Evolutionary conservation across 345 rosid genomes (phyloP), one percentile per base, ranked within the genome.

Genomic region (Dipteronia dyeriana): DNA sequence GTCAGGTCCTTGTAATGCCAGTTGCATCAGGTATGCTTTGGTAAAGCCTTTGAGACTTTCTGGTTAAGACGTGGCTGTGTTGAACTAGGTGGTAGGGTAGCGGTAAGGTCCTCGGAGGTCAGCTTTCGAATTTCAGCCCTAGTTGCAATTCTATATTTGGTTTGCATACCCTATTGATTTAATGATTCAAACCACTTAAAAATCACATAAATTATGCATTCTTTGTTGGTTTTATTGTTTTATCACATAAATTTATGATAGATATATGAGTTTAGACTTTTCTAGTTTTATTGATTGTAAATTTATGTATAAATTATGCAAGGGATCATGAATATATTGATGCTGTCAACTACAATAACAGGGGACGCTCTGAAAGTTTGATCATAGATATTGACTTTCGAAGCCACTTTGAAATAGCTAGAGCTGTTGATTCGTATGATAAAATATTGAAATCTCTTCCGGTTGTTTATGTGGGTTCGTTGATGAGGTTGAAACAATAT

Each of bases 41-140:
- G 98, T 91, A 7, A 92, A 95, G 84, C 90, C 87, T 57, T 81
- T 93, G 81, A 87, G 96, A 79, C 88, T 86, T 61, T 89, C 94
- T 1, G 97, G 96, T 39, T 88, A 93, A 54, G 89, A 93, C 82
- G 97, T 98, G 34, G 96, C 91, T 39, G 94, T 95, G 99, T 70
- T 75, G 87, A 16, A 86, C 96, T 7, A 88, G 87, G 85, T 95
- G 99, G 97, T 92, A 86, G 86, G 91, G 93, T 60, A 71, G 81
- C 54, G 88, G 91, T 83, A 95, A 90, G 88, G 96, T 93, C 66
- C 98, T 96, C n/a, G 98, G 97, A 88, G 99, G 99, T 95, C 86
- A 60, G 87, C 77, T 39, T 56, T 79, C 43, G 25, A 68, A 45
- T 47, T 43, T 38, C 41, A 1, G 41, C 3, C 67, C 25, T 16